A percentile compares a stretch with the other conserved stretches of the same genome.
These are phyloP conservation scores for Shiraia sp. DNA, from an alignment of 2,329 filamentous ascomycete species.

Conservation along the genomic window DNA sequence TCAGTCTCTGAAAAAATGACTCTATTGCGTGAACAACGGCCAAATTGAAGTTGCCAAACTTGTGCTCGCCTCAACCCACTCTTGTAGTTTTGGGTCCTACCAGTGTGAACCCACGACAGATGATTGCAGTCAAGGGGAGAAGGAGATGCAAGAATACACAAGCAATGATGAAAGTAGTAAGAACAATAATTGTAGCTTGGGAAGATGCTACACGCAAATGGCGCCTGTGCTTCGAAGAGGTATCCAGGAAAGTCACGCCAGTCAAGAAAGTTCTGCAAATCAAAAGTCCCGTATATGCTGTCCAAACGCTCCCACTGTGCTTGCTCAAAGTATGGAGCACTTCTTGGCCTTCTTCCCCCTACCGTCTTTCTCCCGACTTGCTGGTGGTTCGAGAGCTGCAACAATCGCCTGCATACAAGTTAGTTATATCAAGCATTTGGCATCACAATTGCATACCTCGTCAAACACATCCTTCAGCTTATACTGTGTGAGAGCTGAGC, in stretches of 20 bases:
- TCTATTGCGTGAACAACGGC: too few species aligned
- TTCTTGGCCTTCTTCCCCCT: conserved; percentile 41
- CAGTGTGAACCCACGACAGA: background rate
- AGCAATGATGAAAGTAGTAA: conserved; percentile 29
- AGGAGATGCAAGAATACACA: conserved; percentile 20
- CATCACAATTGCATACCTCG: conserved; percentile 67
- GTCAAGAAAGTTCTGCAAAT: conserved; percentile 36
- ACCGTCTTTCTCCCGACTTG: conserved; percentile 66
- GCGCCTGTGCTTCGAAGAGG: conserved; percentile 44
- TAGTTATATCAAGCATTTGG: conserved; percentile 5
- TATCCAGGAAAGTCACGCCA: conserved; percentile 46
- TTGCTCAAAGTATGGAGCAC: conserved; percentile 42
- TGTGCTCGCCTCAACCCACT: too few species aligned
- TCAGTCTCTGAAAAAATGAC: too few species aligned
- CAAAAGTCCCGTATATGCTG: conserved; percentile 24
- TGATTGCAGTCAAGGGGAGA: conserved; percentile 1
- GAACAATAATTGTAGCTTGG: conserved; percentile 4
- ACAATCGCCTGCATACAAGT: conserved; percentile 75
- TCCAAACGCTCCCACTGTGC: conserved; percentile 8
- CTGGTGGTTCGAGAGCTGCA: conserved; percentile 86
- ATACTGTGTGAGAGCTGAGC: conserved; percentile 95
- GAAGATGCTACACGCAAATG: conserved; percentile 45
- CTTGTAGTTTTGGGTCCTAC: too few species aligned
- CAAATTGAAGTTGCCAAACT: too few species aligned
- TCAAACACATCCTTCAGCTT: conserved; percentile 99